These are phyloP conservation scores for Epichloe elymi DNA, from an alignment of 2,329 filamentous ascomycete species.

Conservation along the genomic window DNA sequence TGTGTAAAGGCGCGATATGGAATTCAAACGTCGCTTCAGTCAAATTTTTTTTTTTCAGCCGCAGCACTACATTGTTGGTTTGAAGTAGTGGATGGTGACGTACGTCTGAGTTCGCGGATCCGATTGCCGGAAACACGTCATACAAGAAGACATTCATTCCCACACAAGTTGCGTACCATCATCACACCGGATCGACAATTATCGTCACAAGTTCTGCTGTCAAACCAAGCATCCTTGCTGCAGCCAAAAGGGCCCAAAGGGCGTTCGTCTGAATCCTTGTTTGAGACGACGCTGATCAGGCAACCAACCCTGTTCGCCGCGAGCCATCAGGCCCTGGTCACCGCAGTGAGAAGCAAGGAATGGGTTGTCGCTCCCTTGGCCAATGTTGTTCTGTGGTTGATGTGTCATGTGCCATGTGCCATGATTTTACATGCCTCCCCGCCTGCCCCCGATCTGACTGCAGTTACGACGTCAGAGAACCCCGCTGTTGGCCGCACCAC, in stretches of 20 bases:
- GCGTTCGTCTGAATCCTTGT: background rate
- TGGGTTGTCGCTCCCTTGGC: background rate
- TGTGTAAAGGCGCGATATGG: no score
- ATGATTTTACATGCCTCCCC: background rate
- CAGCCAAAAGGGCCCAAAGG: background rate
- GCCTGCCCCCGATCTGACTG: background rate
- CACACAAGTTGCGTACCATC: background rate
- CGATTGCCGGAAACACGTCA: background rate
- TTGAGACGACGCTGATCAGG: background rate
- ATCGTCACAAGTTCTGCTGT: background rate
- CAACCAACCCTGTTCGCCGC: background rate
- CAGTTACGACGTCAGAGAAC: slow-evolving; percentile 4
- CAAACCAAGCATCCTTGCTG: background rate
- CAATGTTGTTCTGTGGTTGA: background rate
- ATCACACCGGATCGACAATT: background rate
- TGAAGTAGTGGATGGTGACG: background rate
- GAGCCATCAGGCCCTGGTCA: background rate
- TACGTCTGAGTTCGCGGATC: background rate
- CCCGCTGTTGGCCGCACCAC: slow-evolving; percentile 1
- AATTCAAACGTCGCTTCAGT: no score
- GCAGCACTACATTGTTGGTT: no score
- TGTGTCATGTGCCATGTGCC: background rate
- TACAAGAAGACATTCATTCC: background rate
- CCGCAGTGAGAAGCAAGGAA: background rate
- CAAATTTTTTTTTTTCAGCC: no score